Evolutionary conservation across 2,329 filamentous ascomycete genomes (phyloP).

Genomic region (Claviceps purpurea): DNA sequence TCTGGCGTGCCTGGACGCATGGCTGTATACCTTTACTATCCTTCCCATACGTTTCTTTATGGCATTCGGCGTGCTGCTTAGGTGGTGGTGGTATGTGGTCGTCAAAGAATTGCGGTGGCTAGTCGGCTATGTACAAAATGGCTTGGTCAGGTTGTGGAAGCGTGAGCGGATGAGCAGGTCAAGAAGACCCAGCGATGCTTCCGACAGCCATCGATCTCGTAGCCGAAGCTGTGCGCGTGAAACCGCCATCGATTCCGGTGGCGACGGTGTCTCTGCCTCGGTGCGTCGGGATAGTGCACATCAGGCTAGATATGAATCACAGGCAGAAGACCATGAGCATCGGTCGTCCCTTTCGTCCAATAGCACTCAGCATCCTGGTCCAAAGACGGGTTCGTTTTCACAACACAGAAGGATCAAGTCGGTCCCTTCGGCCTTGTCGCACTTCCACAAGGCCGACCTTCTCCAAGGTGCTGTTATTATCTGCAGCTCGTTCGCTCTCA

Average conservation of each 20-base stretch:
- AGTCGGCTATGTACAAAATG: conserved; percentile 63
- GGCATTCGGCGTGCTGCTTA: conserved; percentile 59
- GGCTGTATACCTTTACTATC: conserved; percentile 94
- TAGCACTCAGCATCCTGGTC: conserved; percentile 11
- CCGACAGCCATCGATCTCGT: conserved; percentile 25
- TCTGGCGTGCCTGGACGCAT: conserved; percentile 84
- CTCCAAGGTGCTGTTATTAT: conserved; percentile 83
- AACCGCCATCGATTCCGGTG: conserved; percentile 8
- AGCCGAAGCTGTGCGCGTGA: conserved; percentile 23
- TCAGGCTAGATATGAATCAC: not conserved
- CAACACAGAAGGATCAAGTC: conserved; percentile 68
- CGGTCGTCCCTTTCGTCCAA: conserved; percentile 8
- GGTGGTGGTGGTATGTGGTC: conserved; percentile 66
- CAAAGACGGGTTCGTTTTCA: conserved; percentile 22
- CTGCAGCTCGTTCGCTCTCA: conserved; percentile 69
- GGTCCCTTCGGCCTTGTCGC: conserved; percentile 68
- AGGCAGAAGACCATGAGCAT: conserved; percentile 2
- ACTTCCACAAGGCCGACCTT: conserved; percentile 89
- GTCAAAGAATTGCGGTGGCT: conserved; percentile 61
- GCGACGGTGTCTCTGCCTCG: conserved; percentile 1
- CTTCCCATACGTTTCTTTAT: conserved; percentile 78
- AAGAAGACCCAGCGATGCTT: conserved; percentile 18
- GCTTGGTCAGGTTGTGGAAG: conserved; percentile 66
- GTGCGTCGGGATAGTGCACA: conserved; percentile 4
- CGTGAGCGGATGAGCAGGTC: conserved; percentile 33